Base-by-base conservation (phyloP, 108 stramenopile genomes). In the Skeletonema tropicum region DNA sequence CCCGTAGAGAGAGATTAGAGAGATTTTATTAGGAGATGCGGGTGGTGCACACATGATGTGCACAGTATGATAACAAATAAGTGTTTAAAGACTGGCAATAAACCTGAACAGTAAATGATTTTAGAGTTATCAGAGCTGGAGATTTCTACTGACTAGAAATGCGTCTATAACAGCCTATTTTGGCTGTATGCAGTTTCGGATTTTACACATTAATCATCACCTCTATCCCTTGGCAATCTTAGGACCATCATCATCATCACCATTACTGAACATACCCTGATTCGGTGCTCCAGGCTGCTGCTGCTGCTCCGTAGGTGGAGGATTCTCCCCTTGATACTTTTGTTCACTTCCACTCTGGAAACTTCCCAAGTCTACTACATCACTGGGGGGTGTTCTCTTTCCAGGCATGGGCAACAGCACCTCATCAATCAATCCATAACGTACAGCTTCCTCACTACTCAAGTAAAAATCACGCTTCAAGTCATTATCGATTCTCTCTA, bases 401-500 rank as follows among this genome's bases (percentile, higher is more conserved):
- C 63, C 66, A 13, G 75, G 85, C 17, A 78, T 64, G 6, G 94
- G 94, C 75, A 92, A 66, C 70, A 92, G 59, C 4, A 95, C 94
- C 66, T 86, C 76, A 84, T 95, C 94, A 75, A 92, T 92, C 69
- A 95, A 69, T 60, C 94, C 94, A 83, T 93, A 96, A 49, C 86
- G 88, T 1, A 93, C 92, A 11, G 95, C 96, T 76, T 98, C 98
- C 42, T 95, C 89, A 19, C 91, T 81, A 30, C 82, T 85, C 45
- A 98, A 81, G 79, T 98, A 98, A 87, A 98, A 98, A 77, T 97
- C 97, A 13, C 98, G 86, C 63, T 83, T 76, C 73, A 97, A 69
- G 81, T 98, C 97, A 31, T 88, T 57, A 39, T 89, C 83, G 68
- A 97, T 90, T 30, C 80, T 85, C 17, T 86, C 89, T 30, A 82